Base-by-base conservation (phyloP, 495 filamentous ascomycete species). In the Penicillium mononematosum region DNA sequence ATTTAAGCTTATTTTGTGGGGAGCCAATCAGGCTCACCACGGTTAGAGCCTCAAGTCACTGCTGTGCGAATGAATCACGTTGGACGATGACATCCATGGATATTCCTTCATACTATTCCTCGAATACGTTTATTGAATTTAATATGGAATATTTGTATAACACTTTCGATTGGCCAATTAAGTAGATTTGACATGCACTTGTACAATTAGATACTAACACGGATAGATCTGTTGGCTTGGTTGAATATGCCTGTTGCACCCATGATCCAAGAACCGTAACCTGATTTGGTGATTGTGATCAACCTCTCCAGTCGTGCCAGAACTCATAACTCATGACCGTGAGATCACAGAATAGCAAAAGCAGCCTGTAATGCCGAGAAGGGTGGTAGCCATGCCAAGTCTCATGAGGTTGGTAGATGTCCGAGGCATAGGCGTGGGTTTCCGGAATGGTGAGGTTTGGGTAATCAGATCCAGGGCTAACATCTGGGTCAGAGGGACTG, bases 321-420 rank as follows among this genome's bases (percentile, higher is more conserved):
- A 97, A 73, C 65, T 96, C 89, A 71, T 97, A 98, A 64, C 82
- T 89, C 67, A 96, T 71, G 16, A 97, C 80, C 0, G 83, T 83
- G 58, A 90, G 86, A 70, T 96, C 84, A 60, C 78, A 75, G 72
- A 88, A 98, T 29, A 85, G 81, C 62, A 96, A 71, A 56, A 96
- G 73, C 39, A 98, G 61, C 27, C 93, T 75, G 70, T 88, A 95
- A 44, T 72, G 72, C 0, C 77, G 76, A 9, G 71, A 75, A 4
- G 75, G 67, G 24, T 68, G 70, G 58, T 61, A 70, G n/a, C 71
- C 70, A 62, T 73, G 70, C 75, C 70, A 78, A 52, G 43, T 43
- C 55, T 79, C 76, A 8, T 66, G 61, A 5, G 76, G 76, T 7
- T 69, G 62, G 41, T 77, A 72, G 45, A 58, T 60, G 2, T 55